Conservation (phyloP, 148 eudicot species). For the Dianthus caryophyllus region DNA sequence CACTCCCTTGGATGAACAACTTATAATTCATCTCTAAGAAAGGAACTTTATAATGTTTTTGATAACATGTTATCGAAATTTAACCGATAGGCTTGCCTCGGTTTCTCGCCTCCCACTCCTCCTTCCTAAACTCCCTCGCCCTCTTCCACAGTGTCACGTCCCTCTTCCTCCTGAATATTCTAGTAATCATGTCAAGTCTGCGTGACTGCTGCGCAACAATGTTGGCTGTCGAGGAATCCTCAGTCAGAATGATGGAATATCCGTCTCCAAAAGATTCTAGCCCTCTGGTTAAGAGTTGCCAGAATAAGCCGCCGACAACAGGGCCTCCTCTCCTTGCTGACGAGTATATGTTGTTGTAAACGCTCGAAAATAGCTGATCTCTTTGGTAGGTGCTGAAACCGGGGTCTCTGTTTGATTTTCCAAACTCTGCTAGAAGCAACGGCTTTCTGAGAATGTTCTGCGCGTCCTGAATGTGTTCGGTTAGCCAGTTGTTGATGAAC, state of each 20-base stretch:
- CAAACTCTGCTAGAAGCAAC: conserved; percentile 68
- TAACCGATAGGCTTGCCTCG: conserved; percentile 22
- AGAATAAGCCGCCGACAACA: conserved; percentile 72
- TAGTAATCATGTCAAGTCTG: conserved; percentile 50
- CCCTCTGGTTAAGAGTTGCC: conserved; percentile 78
- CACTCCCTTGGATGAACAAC: conserved; percentile 28
- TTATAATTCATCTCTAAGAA: conserved; percentile 38
- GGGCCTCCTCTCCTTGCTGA: conserved; percentile 79
- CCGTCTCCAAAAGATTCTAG: conserved; percentile 67
- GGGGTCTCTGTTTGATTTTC: conserved; percentile 68
- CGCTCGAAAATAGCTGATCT: conserved; percentile 44
- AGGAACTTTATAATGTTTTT: conserved; percentile 19
- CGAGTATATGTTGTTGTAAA: conserved; percentile 52
- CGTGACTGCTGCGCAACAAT: conserved; percentile 61
- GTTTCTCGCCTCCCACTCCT: conserved; percentile 31
- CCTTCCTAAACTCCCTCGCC: conserved; percentile 47
- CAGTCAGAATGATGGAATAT: conserved; percentile 53
- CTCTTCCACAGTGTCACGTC: conserved; percentile 57
- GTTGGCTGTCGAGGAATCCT: conserved; percentile 54
- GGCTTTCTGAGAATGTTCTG: conserved; percentile 63
- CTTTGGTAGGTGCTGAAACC: conserved; percentile 54
- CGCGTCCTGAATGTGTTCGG: conserved; percentile 63
- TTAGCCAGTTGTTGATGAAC: conserved; percentile 71
- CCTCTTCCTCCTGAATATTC: conserved; percentile 52
- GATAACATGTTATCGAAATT: not conserved